phyloP scores from a whole-genome alignment of 2,329 filamentous ascomycete species.

The Paramyrothecium sp. region DNA sequence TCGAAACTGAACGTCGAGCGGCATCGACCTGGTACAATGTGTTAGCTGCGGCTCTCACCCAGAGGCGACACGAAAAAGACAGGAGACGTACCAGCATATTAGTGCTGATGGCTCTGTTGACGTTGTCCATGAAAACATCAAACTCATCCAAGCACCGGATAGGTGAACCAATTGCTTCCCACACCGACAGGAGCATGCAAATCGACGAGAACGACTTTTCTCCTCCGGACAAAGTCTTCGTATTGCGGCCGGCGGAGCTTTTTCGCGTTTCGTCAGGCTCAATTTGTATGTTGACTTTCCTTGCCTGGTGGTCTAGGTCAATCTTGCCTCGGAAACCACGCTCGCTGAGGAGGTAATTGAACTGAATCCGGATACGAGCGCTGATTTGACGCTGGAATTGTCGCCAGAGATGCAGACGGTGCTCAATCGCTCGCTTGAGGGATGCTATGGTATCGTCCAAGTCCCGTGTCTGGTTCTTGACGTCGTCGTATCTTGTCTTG shows the following conservation, averaged over 20 bases:
- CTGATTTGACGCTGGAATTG: slow-evolving; percentile 84
- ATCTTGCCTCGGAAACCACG: slow-evolving; percentile 84
- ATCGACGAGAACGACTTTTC: slow-evolving; percentile 99
- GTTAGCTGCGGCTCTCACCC: background rate
- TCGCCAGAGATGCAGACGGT: slow-evolving; percentile 74
- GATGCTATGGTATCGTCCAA: slow-evolving; percentile 37
- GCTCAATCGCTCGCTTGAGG: slow-evolving; percentile 59
- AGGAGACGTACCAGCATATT: slow-evolving; percentile 75
- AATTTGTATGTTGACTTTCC: slow-evolving; percentile 74
- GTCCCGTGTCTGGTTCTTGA: slow-evolving; percentile 39
- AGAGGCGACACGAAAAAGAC: background rate
- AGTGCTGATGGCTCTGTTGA: slow-evolving; percentile 91
- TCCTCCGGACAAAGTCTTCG: slow-evolving; percentile 90
- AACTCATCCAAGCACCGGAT: slow-evolving; percentile 96
- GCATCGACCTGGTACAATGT: slow-evolving; percentile 63
- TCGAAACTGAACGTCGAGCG: slow-evolving; percentile 80
- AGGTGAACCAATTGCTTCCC: slow-evolving; percentile 97
- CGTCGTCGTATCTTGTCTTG: slow-evolving; percentile 39
- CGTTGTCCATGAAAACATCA: slow-evolving; percentile 98
- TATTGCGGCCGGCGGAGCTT: slow-evolving; percentile 71
- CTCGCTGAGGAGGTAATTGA: slow-evolving; percentile 85
- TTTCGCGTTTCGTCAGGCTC: slow-evolving; percentile 69
- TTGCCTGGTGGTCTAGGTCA: slow-evolving; percentile 72
- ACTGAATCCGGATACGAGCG: slow-evolving; percentile 79
- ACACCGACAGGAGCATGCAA: slow-evolving; percentile 86